A percentile compares a stretch with the other conserved stretches of the same genome.
phyloP scores from a whole-genome alignment of 1,284 basidiomycete genomes.

The Rhodofomes roseus region DNA sequence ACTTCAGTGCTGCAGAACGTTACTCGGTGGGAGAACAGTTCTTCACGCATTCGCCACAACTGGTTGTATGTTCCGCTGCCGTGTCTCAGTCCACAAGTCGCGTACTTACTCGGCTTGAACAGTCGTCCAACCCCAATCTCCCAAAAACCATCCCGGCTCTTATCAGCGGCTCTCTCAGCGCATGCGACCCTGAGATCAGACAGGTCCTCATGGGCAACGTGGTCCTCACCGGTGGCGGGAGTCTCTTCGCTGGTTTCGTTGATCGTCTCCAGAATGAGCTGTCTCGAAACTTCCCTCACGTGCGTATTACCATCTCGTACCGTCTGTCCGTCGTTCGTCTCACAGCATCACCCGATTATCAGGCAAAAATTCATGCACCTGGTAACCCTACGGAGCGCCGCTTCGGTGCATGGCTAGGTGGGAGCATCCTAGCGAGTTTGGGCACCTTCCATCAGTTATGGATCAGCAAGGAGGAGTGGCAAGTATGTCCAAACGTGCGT shows the following conservation, averaged over 20 bases:
- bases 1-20: slow-evolving; percentile 76
- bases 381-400: slow-evolving; percentile 86
- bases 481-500: slow-evolving; percentile 46
- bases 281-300: slow-evolving; percentile 73
- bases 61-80: slow-evolving; percentile 54
- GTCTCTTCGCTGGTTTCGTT: slow-evolving; percentile 80
- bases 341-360: neutral
- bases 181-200: slow-evolving; percentile 90
- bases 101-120: neutral
- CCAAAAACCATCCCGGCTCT: slow-evolving; percentile 77
- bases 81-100: neutral
- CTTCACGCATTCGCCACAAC: slow-evolving; percentile 74
- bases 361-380: slow-evolving; percentile 86
- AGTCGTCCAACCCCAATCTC: slow-evolving; percentile 65
- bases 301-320: slow-evolving; percentile 35
- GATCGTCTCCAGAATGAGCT: slow-evolving; percentile 87
- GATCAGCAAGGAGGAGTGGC: slow-evolving; percentile 91
- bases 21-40: slow-evolving; percentile 87
- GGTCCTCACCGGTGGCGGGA: slow-evolving; percentile 91
- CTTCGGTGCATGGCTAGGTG: slow-evolving; percentile 91
- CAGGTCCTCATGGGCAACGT: slow-evolving; percentile 90
- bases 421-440: slow-evolving; percentile 87
- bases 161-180: slow-evolving; percentile 76
- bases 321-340: neutral
- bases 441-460: slow-evolving; percentile 97